These are phyloP conservation scores for Moesziomyces globuligerus DNA, from an alignment of 1,284 basidiomycete genomes.

Conservation along the genomic window DNA sequence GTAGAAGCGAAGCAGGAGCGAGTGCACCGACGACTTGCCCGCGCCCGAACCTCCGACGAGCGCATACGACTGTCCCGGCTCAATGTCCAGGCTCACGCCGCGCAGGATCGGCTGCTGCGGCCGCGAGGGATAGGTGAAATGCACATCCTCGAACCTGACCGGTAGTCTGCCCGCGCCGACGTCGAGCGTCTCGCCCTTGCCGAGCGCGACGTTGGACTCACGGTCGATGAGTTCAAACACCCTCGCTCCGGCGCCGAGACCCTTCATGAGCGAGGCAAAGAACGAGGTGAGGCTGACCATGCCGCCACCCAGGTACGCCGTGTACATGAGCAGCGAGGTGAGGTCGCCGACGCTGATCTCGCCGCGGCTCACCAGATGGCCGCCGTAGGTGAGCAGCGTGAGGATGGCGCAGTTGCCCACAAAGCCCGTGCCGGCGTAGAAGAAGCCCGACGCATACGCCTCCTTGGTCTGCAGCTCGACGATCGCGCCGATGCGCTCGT, in stretches of 20 bases:
- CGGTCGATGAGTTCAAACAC: slow-evolving; percentile 90
- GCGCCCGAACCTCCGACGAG: slow-evolving; percentile 68
- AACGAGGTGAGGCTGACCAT: slow-evolving; percentile 68
- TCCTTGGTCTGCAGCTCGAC: slow-evolving; percentile 84
- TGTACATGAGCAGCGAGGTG: slow-evolving; percentile 85
- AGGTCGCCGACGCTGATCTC: slow-evolving; percentile 75
- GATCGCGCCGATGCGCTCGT: slow-evolving; percentile 75
- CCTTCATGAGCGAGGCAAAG: slow-evolving; percentile 72
- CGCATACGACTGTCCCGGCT: slow-evolving; percentile 64
- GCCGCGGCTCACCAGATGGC: slow-evolving; percentile 85
- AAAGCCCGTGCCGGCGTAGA: slow-evolving; percentile 87
- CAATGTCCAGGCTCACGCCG: slow-evolving; percentile 66
- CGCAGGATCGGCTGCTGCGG: slow-evolving; percentile 67
- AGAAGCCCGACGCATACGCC: slow-evolving; percentile 88
- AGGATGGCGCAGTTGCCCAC: slow-evolving; percentile 93
- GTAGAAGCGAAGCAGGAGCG: slow-evolving; percentile 89
- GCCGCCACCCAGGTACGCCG: slow-evolving; percentile 82
- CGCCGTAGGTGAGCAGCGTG: slow-evolving; percentile 90
- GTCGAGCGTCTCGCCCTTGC: slow-evolving; percentile 38
- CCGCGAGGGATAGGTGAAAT: slow-evolving; percentile 68
- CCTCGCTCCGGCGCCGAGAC: slow-evolving; percentile 88
- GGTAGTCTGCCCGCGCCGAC: slow-evolving; percentile 23
- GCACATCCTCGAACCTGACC: slow-evolving; percentile 68
- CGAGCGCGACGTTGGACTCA: slow-evolving; percentile 61
- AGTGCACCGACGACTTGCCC: slow-evolving; percentile 86